Evolutionary conservation across 768 basidiomycete species (phyloP).

Genomic region (Suillus weaverae): DNA sequence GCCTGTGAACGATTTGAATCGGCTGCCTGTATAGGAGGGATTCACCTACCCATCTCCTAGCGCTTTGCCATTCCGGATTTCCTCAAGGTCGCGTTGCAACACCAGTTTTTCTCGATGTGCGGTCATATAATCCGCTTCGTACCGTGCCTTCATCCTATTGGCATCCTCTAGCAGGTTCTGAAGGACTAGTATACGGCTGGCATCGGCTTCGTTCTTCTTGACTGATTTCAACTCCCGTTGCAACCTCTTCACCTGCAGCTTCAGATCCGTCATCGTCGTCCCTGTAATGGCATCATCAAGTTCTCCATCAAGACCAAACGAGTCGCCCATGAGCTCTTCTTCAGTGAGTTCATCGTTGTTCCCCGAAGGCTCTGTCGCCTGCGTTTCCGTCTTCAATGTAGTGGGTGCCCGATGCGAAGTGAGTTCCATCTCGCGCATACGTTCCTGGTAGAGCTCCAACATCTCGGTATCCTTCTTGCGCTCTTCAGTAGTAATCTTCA

Average conservation of each 20-base stretch:
- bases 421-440: conserved; percentile 85
- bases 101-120: conserved; percentile 82
- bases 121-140: conserved; percentile 84
- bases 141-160: conserved; percentile 84
- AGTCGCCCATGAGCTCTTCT: conserved; percentile 48
- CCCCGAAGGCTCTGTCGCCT: conserved; percentile 16
- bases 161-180: conserved; percentile 92
- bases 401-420: conserved; percentile 49
- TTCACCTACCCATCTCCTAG: conserved; percentile 72
- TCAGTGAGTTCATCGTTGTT: conserved; percentile 39
- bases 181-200: conserved; percentile 76
- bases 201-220: conserved; percentile 72
- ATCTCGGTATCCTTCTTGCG: conserved; percentile 80
- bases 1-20: conserved; percentile 39
- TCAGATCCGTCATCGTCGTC: conserved; percentile 89
- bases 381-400: conserved; percentile 25
- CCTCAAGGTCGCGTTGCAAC: conserved; percentile 79
- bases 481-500: conserved; percentile 69
- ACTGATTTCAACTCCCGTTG: conserved; percentile 78
- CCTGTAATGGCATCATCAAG: conserved; percentile 84
- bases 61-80: conserved; percentile 85
- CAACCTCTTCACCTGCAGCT: conserved; percentile 80
- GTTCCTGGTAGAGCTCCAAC: conserved; percentile 86
- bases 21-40: neutral
- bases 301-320: conserved; percentile 76